Evolutionary conservation across 208 protist genomes (phyloP).

Genomic region (Naegleria fowleri): DNA sequence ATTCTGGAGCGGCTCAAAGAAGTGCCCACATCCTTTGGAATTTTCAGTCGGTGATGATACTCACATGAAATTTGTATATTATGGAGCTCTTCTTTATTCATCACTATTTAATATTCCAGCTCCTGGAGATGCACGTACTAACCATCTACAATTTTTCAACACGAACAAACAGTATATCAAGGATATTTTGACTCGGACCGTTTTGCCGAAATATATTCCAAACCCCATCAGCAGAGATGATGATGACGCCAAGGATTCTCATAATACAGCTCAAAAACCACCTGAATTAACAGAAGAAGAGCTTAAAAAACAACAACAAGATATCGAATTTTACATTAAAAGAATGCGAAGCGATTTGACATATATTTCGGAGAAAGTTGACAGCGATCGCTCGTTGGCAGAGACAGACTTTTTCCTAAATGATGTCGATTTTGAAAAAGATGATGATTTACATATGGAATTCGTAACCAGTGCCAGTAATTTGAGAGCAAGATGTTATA

Average conservation of each 20-base stretch:
- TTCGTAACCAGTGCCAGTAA: constrained; percentile 47
- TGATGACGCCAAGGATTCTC: constrained; percentile 41
- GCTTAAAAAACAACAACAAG: constrained; percentile 28
- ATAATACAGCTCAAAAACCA: background rate
- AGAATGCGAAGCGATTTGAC: background rate
- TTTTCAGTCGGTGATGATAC: constrained; percentile 41
- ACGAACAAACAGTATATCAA: background rate
- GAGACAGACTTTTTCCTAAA: constrained; percentile 40
- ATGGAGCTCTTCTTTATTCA: constrained; percentile 42
- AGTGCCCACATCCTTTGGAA: constrained; percentile 39
- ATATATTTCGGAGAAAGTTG: background rate
- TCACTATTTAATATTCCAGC: constrained; percentile 40
- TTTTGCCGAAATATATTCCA: background rate
- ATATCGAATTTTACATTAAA: background rate
- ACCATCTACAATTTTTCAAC: background rate
- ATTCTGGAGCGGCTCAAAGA: constrained; percentile 59
- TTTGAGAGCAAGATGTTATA: constrained; percentile 43
- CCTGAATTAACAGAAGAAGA: constrained; percentile 35
- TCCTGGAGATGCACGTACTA: background rate
- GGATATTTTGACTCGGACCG: background rate
- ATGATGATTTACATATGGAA: constrained; percentile 54
- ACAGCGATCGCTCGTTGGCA: background rate
- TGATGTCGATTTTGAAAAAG: constrained; percentile 50
- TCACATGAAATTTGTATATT: constrained; percentile 48
- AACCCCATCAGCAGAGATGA: constrained; percentile 29